phyloP scores from a whole-genome alignment of 768 basidiomycete genomes.

The Russula dissimulans region DNA sequence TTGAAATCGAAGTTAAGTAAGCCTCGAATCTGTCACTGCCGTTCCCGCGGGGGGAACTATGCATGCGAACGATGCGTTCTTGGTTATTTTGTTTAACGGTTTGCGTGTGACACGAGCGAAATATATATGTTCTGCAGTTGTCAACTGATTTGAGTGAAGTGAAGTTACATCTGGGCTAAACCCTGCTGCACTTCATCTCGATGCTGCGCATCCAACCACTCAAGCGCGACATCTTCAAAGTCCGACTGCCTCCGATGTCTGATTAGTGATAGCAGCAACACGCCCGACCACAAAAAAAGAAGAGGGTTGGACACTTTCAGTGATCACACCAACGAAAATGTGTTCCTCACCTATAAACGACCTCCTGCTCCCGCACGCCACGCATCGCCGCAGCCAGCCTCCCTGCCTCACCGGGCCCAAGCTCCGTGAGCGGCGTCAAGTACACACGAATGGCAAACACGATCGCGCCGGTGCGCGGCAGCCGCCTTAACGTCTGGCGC shows the following conservation, averaged over 20 bases:
- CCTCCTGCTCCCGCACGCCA: constrained; percentile 44
- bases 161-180: too few species aligned
- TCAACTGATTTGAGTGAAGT: too few species aligned
- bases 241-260: constrained; percentile 30
- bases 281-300: not conserved
- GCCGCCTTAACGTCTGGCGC: constrained; percentile 50
- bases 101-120: too few species aligned
- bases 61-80: too few species aligned
- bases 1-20: too few species aligned
- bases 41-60: too few species aligned
- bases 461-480: constrained; percentile 50
- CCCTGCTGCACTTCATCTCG: constrained; percentile 24
- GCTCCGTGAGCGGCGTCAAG: constrained; percentile 39
- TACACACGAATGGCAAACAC: constrained; percentile 62
- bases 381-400: constrained; percentile 49
- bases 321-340: constrained; percentile 26
- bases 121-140: too few species aligned
- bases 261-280: not conserved
- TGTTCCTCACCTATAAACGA: constrained; percentile 47
- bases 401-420: constrained; percentile 44
- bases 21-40: too few species aligned
- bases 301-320: not conserved
- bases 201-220: constrained; percentile 31
- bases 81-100: too few species aligned
- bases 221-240: constrained; percentile 29